Percentiles rank a stretch among this genome's conserved stretches.
Conservation (phyloP, 1,284 basidiomycete species). For the Tilletia setariae region DNA sequence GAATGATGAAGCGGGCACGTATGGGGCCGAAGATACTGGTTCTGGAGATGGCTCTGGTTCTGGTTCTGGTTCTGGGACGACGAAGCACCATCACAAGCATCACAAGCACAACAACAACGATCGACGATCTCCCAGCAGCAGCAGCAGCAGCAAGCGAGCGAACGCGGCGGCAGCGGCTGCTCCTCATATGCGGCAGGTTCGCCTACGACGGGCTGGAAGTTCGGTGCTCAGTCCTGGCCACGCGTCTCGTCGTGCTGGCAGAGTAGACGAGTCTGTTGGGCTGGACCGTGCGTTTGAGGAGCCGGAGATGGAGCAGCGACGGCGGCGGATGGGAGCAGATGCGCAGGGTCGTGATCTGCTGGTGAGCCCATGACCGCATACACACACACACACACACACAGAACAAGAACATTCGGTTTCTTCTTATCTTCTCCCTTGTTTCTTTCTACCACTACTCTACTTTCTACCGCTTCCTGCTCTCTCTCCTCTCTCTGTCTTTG, state of each 20-base stretch:
- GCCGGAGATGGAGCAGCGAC: background rate
- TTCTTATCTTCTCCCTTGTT: background rate
- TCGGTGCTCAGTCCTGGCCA: no score
- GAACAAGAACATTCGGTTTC: background rate
- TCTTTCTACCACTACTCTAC: background rate
- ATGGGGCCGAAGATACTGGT: background rate
- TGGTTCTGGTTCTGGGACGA: background rate
- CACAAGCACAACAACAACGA: background rate
- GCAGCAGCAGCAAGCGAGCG: slow-evolving; percentile 4
- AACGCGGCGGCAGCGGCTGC: no score
- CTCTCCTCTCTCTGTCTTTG: background rate
- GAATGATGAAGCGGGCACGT: background rate
- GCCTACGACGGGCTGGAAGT: no score
- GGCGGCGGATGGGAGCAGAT: background rate
- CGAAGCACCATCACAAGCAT: background rate
- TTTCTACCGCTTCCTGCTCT: background rate
- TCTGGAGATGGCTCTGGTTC: background rate
- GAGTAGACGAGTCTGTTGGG: background rate
- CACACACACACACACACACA: no score
- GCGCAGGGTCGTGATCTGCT: slow-evolving; percentile 1
- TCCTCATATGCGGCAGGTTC: no score
- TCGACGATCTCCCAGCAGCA: background rate
- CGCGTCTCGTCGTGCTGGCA: background rate
- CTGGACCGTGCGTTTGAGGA: background rate
- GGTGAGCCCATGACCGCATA: background rate